Evolutionary conservation across 768 basidiomycete species (phyloP), one percentile per base, ranked within the genome.

Genomic region (Phylloporus sp.): DNA sequence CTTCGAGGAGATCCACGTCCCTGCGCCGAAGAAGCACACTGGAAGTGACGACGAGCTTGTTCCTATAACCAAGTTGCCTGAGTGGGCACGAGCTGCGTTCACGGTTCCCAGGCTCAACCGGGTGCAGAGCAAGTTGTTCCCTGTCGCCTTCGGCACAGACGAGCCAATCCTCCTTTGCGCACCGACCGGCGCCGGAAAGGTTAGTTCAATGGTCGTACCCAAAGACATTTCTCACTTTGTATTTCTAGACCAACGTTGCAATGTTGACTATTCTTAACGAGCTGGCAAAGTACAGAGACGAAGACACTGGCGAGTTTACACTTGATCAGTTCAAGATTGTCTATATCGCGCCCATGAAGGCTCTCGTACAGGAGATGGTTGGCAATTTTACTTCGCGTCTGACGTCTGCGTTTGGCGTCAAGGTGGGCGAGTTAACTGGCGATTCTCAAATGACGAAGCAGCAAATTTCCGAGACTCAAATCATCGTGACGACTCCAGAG

Each of bases 331-430:
- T 98, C 82, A 99, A 99, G 73, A 88, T 97, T 49, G 84, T 99
- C 59, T 99, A 98, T 67, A 84, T 99, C 46, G 95, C 97, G 0
- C 97, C 95, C 4, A 99, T 99, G 97, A 99, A 99, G 70, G 97
- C 95, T 4, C 81, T 99, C 51, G 95, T 99, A 0, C 95, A 98
- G 65, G 97, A 99, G 70, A 94, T 95, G 87, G 97, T 98, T 53
- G 91, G 92, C 57, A 95, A 95, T 67, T 99, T 99, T 64, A 78
- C 79, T 29, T 73, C 81, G 8, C 86, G 95, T 5, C 82, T 99
- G 8, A 50, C 55, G 40, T 69, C 69, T 1, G 68, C 75, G 0
- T 85, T 77, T 62, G 89, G 87, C 38, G 78, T 99, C 72, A 87
- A 83, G 53, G 89, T 99, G 42, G 91, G 91, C 26, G 97, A 99